Conservation (phyloP, 441 rosid species). For the Biscutella laevigata region DNA sequence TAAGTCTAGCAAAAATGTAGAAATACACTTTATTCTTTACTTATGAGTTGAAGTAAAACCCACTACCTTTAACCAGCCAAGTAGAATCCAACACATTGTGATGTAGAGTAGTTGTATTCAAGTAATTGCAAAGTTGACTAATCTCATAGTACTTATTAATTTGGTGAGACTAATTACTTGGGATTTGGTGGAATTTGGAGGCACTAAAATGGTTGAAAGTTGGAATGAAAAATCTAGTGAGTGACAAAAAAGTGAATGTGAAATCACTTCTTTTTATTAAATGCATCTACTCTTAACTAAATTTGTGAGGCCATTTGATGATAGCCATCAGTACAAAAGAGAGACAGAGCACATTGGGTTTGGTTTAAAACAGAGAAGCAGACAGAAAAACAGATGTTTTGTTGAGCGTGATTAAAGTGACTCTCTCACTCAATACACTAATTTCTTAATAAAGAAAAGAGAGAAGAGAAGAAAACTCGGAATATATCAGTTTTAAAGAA, state of each 20-base stretch:
- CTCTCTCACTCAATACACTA: too few relatives aligned
- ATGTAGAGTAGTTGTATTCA: slow-evolving; percentile 18
- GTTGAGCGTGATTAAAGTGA: too few relatives aligned
- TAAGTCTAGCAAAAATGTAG: slow-evolving; percentile 25
- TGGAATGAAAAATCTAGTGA: slow-evolving; percentile 6
- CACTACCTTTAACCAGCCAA: slow-evolving; percentile 30
- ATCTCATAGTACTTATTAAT: slow-evolving; percentile 10
- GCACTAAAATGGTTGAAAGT: slow-evolving; percentile 8
- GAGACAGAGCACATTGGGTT: too few relatives aligned
- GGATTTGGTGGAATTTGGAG: slow-evolving; percentile 18
- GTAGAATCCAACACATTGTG: slow-evolving; percentile 22
- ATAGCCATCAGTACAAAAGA: slow-evolving; percentile 22
- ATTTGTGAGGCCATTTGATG: slow-evolving; percentile 25
- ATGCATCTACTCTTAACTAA: slow-evolving; percentile 7
- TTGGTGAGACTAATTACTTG: slow-evolving; percentile 18
- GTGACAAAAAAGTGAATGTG: not conserved
- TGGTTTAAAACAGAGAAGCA: too few relatives aligned
- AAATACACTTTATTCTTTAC: slow-evolving; percentile 27
- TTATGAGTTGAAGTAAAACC: slow-evolving; percentile 23
- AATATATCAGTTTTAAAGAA: too few relatives aligned
- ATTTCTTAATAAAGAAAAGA: too few relatives aligned
- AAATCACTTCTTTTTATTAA: slow-evolving; percentile 9
- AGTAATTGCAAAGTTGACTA: slow-evolving; percentile 24
- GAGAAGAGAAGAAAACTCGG: too few relatives aligned
- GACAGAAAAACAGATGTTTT: too few relatives aligned